Evolutionary conservation across 2,329 filamentous ascomycete genomes (phyloP), one percentile per base, ranked within the genome.

Genomic region (Sarocladium strictum): DNA sequence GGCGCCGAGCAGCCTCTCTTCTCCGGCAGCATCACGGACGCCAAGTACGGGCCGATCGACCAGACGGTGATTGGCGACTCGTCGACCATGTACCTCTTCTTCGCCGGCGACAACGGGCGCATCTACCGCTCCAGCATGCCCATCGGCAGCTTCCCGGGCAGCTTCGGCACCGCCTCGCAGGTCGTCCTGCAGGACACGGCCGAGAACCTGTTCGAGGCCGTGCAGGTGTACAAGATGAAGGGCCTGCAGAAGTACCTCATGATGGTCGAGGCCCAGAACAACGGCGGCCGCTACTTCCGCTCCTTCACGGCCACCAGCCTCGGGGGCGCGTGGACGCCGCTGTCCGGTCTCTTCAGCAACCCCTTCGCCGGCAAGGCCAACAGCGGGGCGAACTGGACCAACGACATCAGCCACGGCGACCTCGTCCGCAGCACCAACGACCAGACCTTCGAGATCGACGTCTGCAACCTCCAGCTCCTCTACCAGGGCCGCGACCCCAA

Each of bases 341-440:
- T 84, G 61, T 68, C 62, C 59, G n/a, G 17, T 45, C 21, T 24
- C 10, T 21, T 23, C 17, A 21, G 17, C 17, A 67, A 67, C 11
- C 81, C 83, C 0, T 86, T 86, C 57, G 83, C 83, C 14, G 80
- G 83, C 60, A 83, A 82, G 70, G 78, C 75, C 23, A 86, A 86
- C 67, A 82, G 75, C 56, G 81, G 79, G 37, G 79, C 80, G 2
- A 76, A 75, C 19, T 86, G 83, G 83, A 83, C 81, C 37, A 79
- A 84, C 63, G 81, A 85, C 57, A 84, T 86, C 63, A 81, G 77
- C 61, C 80, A 84, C 61, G 83, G 83, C 33, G 83, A 85, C 57
- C 63, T 86, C 49, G 62, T 84, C 53, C 74, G 81, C 55, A 71
- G 58, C 53, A 78, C 73, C 59, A 64, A 76, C 2, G 81, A 85